Conservation (phyloP, 352 stramenopile genomes). For the Peronospora destructor region DNA sequence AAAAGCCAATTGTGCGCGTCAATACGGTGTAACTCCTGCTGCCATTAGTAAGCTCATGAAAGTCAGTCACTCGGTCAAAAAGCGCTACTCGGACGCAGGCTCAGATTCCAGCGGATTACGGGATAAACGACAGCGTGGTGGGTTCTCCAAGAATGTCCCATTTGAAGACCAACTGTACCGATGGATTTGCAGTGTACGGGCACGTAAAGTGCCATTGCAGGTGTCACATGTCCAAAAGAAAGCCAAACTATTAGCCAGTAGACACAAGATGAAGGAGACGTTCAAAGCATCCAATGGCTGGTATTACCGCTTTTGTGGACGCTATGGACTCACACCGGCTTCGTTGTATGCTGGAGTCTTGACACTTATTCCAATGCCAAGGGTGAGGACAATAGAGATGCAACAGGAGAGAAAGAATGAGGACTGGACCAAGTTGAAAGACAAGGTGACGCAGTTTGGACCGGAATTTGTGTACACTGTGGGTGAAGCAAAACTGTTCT, state of each 20-base stretch:
- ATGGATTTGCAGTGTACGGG: no score
- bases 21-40: conserved; percentile 61
- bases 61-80: conserved; percentile 56
- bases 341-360: conserved; percentile 22
- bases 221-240: conserved; percentile 56
- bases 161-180: conserved; percentile 61
- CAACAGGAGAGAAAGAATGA: conserved; percentile 5
- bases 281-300: conserved; percentile 65
- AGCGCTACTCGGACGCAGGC: conserved; percentile 54
- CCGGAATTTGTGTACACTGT: conserved; percentile 49
- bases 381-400: neutral
- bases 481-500: conserved; percentile 45
- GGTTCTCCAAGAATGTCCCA: conserved; percentile 51
- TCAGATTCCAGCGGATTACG: conserved; percentile 23
- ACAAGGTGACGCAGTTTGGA: conserved; percentile 22
- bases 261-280: conserved; percentile 37
- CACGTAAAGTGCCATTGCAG: conserved; percentile 38
- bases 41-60: conserved; percentile 81
- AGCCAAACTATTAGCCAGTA: conserved; percentile 35
- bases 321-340: conserved; percentile 46
- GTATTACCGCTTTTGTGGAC: conserved; percentile 71
- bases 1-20: conserved; percentile 45
- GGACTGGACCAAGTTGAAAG: conserved; percentile 23
- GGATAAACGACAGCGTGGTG: conserved; percentile 53
- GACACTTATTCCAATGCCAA: neutral